A percentile compares a stretch with the other conserved stretches of the same genome.
These are phyloP conservation scores for Tricladium varicosporioides DNA, from an alignment of 2,329 filamentous ascomycete species.

Conservation along the genomic window DNA sequence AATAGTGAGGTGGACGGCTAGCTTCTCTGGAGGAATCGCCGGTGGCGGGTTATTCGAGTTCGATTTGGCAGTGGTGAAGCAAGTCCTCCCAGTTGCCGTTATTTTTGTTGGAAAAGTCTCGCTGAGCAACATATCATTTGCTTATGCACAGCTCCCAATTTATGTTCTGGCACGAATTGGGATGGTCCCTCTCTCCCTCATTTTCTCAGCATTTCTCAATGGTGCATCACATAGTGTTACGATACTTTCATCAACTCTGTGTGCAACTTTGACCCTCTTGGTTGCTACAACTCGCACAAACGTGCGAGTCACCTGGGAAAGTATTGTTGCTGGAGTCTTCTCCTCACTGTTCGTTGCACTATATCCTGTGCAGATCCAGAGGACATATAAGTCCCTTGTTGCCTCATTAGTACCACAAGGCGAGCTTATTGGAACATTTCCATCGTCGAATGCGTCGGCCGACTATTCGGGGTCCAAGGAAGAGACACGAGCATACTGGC, in stretches of 20 bases:
- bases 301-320: constrained; percentile 49
- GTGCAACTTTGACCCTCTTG: constrained; percentile 48
- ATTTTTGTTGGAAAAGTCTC: constrained; percentile 49
- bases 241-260: constrained; percentile 48
- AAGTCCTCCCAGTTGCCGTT: constrained; percentile 46
- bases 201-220: constrained; percentile 46
- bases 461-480: constrained; percentile 38
- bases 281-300: constrained; percentile 45
- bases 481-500: constrained; percentile 50
- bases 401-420: constrained; percentile 42
- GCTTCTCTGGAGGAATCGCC: constrained; percentile 44
- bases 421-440: constrained; percentile 41
- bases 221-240: constrained; percentile 45
- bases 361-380: constrained; percentile 49
- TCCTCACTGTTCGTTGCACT: constrained; percentile 50
- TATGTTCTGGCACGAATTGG: constrained; percentile 52
- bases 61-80: constrained; percentile 44
- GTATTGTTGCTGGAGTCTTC: constrained; percentile 50
- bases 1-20: constrained; percentile 29
- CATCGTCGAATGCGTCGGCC: constrained; percentile 18
- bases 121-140: constrained; percentile 53
- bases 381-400: constrained; percentile 47
- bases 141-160: constrained; percentile 49
- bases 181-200: constrained; percentile 46
- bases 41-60: constrained; percentile 54